These are phyloP conservation scores for Nicotiana noctiflora DNA, from an alignment of 257 asterid genomes.

Conservation along the genomic window DNA sequence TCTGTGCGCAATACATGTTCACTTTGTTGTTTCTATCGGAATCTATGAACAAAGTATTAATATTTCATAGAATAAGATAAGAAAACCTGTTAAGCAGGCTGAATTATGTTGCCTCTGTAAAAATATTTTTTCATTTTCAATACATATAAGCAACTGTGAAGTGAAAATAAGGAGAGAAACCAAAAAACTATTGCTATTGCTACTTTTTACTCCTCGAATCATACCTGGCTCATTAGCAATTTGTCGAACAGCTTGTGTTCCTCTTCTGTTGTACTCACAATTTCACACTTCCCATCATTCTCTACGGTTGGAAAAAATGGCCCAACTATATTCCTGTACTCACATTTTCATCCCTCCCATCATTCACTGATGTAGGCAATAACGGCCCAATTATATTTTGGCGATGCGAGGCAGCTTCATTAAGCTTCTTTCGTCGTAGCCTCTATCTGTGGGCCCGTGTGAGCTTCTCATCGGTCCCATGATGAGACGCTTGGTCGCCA, in stretches of 20 bases:
- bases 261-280: neutral
- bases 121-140: neutral
- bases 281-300: too few relatives aligned
- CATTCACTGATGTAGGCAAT: slow-evolving; percentile 22
- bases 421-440: slow-evolving; percentile 60
- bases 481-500: slow-evolving; percentile 10
- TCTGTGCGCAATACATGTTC: too few relatives aligned
- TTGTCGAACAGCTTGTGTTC: slow-evolving; percentile 40
- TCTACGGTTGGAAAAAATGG: too few relatives aligned
- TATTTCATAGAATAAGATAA: neutral
- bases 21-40: too few relatives aligned
- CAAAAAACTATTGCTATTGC: neutral
- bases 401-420: slow-evolving; percentile 39
- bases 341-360: neutral
- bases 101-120: neutral
- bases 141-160: neutral
- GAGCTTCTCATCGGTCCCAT: slow-evolving; percentile 25
- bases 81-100: neutral
- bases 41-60: too few relatives aligned
- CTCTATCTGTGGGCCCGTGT: slow-evolving; percentile 78
- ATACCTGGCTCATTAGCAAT: slow-evolving; percentile 23
- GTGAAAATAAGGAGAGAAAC: neutral
- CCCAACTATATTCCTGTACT: neutral
- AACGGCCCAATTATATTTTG: too few relatives aligned
- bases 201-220: slow-evolving; percentile 14